Base-by-base conservation (phyloP, 306 rosid genomes). In the Begonia fuchsioides region DNA sequence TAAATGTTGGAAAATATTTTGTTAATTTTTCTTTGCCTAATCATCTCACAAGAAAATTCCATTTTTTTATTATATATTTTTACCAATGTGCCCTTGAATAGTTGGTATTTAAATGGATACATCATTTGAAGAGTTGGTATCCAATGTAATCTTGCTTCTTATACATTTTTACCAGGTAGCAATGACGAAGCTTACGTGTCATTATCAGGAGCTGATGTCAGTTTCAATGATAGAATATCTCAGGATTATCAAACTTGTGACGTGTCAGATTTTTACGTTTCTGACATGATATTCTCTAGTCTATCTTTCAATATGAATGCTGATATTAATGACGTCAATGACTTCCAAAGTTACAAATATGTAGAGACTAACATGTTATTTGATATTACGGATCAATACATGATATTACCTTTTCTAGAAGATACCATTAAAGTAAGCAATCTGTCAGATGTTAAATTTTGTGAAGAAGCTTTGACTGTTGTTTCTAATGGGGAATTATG, bases 281-380 rank as follows among this genome's bases (percentile, higher is more conserved):
- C 98, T 55, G 98, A 90, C 68, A 90, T 85, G 95, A 85, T 90
- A 56, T 57, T 90, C n/a, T 40, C 94, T 5, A 79, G 71, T 78
- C 74, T 81, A 67, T 92, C 98, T 13, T 59, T 81, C 53, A 60
- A 69, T 50, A 83, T 60, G 49, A 65, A 58, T 62, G 81, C 73
- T 65, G 77, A 67, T 54, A 51, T 65, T 32, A 43, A 61, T 26
- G 79, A 73, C 66, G 51, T 48, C 11, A 76, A 63, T 72, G 72
- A 55, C 70, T 70, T 74, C 53, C 60, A 80, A 38, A 80, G 71
- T 47, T 81, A 77, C 65, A 71, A 53, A 58, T 72, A 65, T 55
- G 32, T 76, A 13, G 92, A 75, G 67, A 68, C 92, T 39, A 67
- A 63, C 48, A 26, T 71, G 67, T 14, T 70, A 15, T 75, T 75